Base-by-base conservation (phyloP, 306 rosid genomes). In the Cicer judaicum region DNA sequence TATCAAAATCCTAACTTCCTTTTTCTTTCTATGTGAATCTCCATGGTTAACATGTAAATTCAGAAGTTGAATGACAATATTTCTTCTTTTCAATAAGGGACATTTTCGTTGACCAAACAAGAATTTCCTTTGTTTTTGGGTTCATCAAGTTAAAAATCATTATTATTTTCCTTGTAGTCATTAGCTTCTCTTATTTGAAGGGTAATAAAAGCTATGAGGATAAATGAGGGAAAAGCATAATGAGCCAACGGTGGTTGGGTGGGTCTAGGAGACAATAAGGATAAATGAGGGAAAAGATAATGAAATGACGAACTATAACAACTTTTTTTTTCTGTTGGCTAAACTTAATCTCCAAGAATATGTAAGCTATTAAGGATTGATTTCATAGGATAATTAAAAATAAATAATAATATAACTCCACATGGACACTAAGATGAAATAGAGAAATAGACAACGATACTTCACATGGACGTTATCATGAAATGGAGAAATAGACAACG, bases 51-150 rank as follows among this genome's bases (percentile, higher is more conserved):
- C 29, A 2, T 24, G 29, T 24, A 24, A 24, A 57, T 77, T 44
- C 19, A 10, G 29, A 67, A 19, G 48, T 53, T 68, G 49, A 39
- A 53, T 61, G 34, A 13, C 10, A 39, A 13, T 46, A 10, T 39
- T 49, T 42, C 67, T 57, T 68, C 39, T 61, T 54, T 68, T 8
- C 60, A 47, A 4, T 38, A 61, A 50, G 62, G 24, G 65, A n/a
- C 54, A 60, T 42, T 82, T 18, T n/a, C 70, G 46, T 46, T 64
- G 50, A 75, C 43, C 59, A 63, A 15, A 52, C 50, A 14, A 24
- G 66, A 16, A 60, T 47, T 19, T 3, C 44, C 44, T n/a, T 42
- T 54, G 46, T 36, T 54, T 36, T 36, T 57, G 34, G 72, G 50
- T 36, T 56, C 12, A 10, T 52, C 24, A 21, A 50, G 60, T 41